Base-by-base conservation (phyloP, 2,329 filamentous ascomycete genomes). In the Colletotrichum sp. region DNA sequence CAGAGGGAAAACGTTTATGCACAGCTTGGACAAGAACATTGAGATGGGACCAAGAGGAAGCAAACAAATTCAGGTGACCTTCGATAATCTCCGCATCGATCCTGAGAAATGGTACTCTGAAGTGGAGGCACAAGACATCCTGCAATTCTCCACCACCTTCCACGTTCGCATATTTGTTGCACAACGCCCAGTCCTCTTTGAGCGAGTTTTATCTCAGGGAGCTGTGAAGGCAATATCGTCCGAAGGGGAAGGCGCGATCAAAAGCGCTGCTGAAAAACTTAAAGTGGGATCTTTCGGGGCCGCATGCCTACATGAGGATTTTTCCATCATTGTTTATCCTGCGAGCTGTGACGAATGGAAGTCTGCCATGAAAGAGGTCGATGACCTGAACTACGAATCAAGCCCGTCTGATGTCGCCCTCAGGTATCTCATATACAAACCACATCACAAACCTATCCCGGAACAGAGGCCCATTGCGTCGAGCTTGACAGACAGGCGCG, bases 281-380 rank as follows among this genome's bases (percentile, higher is more conserved):
- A 79, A 78, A 28, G 63, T 82, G 5, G 83, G 82, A 10, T 82
- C 83, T 9, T 80, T 85, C 5, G 87, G 85, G 1, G 77, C 87
- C 2, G 79, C 86, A 12, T 83, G 81, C 43, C 78, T 83, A 24
- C 69, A 78, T 18, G 76, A 80, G 6, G 74, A 81, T 13, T 84
- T 81, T 36, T 85, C 82, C 67, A 76, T 90, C 21, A 66, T 90
- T 6, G 57, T 89, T 1, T 86, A 86, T 66, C 84, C 87, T 2
- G 74, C 82, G 3, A 80, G 79, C 30, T 84, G 84, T 67, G 81
- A 84, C 1, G 82, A 83, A 1, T 88, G 85, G 83, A 79, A 75
- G 24, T 64, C 75, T 7, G 70, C 77, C 6, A 28, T 66, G 6
- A 67, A 80, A 16, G 80, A 78, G 6, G 74, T 74, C 16, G 76